Evolutionary conservation across 192 early-diverging fungal genomes (phyloP).

Genomic region (Linnemannia exigua): DNA sequence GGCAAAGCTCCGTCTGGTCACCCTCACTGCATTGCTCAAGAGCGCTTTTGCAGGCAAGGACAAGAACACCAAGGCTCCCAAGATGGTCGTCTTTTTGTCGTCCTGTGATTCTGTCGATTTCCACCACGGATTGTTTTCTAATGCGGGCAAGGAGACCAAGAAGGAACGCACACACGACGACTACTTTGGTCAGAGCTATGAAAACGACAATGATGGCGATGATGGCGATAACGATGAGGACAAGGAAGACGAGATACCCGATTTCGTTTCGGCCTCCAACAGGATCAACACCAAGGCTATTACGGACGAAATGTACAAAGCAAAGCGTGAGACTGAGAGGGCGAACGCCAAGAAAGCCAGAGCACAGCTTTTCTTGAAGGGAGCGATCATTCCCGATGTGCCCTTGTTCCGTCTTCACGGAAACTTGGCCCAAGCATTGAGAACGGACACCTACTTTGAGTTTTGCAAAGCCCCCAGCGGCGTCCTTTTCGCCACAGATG

Average conservation of each 20-base stretch:
- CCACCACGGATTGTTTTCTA: conserved; percentile 86
- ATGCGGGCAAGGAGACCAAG: conserved; percentile 66
- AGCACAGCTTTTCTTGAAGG: conserved; percentile 55
- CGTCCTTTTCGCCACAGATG: conserved; percentile 95
- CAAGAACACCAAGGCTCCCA: conserved; percentile 56
- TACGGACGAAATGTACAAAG: conserved; percentile 59
- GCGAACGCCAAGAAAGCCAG: conserved; percentile 55
- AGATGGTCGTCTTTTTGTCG: conserved; percentile 96
- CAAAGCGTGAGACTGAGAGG: conserved; percentile 65
- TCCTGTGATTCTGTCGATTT: conserved; percentile 97
- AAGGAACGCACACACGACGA: conserved; percentile 49
- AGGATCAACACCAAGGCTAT: conserved; percentile 37
- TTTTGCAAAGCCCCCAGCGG: conserved; percentile 77
- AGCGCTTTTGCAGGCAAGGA: conserved; percentile 54
- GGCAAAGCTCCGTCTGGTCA: conserved; percentile 93
- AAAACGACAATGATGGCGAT: conserved; percentile 58
- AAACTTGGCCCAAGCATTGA: conserved; percentile 83
- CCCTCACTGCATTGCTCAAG: conserved; percentile 82
- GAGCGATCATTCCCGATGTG: conserved; percentile 77
- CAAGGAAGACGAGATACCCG: conserved; percentile 48
- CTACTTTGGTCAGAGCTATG: conserved; percentile 54
- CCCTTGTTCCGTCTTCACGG: conserved; percentile 91
- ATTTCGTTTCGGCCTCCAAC: conserved; percentile 55
- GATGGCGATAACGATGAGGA: conserved; percentile 60
- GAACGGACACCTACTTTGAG: conserved; percentile 80